Evolutionary conservation across 495 filamentous ascomycete species (phyloP).

Genomic region (Penicillium subrubescens): DNA sequence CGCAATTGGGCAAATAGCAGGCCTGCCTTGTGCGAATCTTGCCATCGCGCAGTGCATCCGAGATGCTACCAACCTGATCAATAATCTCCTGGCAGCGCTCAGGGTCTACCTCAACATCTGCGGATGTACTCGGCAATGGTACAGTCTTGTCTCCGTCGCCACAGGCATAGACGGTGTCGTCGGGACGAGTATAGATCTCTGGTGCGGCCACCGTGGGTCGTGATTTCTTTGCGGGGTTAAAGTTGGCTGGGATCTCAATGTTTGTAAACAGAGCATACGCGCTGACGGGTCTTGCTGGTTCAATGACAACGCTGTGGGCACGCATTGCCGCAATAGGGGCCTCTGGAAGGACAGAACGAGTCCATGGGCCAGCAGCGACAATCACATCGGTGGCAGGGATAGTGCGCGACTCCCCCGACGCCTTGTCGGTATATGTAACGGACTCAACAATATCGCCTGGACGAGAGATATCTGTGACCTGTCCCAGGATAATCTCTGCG

Average conservation of each 20-base stretch:
- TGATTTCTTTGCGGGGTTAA: constrained; percentile 52
- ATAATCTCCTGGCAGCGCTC: constrained; percentile 84
- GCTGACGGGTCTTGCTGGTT: constrained; percentile 70
- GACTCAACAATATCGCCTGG: constrained; percentile 56
- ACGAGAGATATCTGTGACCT: constrained; percentile 64
- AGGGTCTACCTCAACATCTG: constrained; percentile 76
- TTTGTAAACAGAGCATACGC: constrained; percentile 90
- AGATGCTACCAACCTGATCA: constrained; percentile 76
- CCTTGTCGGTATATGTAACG: constrained; percentile 75
- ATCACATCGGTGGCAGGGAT: constrained; percentile 79
- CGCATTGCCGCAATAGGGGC: constrained; percentile 79
- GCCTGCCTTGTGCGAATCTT: constrained; percentile 82
- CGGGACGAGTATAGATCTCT: constrained; percentile 91
- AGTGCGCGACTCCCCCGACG: constrained; percentile 55
- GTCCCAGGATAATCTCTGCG: constrained; percentile 68
- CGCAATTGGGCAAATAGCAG: constrained; percentile 85
- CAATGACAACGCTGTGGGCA: constrained; percentile 89
- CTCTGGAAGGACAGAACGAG: constrained; percentile 67
- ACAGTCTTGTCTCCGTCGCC: constrained; percentile 80
- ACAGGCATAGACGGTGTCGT: constrained; percentile 89
- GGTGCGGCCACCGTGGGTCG: constrained; percentile 69
- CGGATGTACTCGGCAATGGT: constrained; percentile 74
- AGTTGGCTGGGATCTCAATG: constrained; percentile 71
- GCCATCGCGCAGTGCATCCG: constrained; percentile 73
- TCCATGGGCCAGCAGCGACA: constrained; percentile 91